Conservation (phyloP, 345 rosid species). For the Eucalyptus microcorys region DNA sequence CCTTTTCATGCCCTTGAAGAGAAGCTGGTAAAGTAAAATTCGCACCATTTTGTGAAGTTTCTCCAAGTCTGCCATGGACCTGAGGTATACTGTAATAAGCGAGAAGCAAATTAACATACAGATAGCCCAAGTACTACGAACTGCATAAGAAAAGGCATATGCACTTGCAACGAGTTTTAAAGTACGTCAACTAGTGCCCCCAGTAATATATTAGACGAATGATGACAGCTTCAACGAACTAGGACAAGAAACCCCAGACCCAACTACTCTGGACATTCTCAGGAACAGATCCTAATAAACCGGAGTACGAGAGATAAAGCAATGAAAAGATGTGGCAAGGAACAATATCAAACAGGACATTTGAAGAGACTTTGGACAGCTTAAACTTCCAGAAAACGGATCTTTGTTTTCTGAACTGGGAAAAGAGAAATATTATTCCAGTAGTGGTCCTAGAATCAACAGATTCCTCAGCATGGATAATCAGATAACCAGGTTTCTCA, state of each 20-base stretch:
- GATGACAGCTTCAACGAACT: conserved; percentile 17
- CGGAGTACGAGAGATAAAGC: background rate
- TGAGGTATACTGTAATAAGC: conserved; percentile 28
- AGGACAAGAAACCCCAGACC: conserved; percentile 32
- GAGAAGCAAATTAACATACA: background rate
- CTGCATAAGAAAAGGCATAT: background rate
- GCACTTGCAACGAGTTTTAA: conserved; percentile 31
- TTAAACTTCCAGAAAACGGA: conserved; percentile 63
- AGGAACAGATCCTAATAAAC: conserved; percentile 58
- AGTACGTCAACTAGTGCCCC: background rate
- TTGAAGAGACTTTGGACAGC: background rate
- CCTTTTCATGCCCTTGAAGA: too few relatives aligned
- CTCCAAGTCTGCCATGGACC: conserved; percentile 52
- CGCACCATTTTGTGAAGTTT: conserved; percentile 26
- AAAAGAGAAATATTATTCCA: conserved; percentile 38
- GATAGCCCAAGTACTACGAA: background rate
- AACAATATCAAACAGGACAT: background rate
- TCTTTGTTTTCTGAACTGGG: conserved; percentile 51
- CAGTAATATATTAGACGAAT: background rate
- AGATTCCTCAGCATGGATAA: conserved; percentile 61
- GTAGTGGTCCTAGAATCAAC: conserved; percentile 36
- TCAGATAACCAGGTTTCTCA: conserved; percentile 44
- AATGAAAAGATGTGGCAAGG: background rate
- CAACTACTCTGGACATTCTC: conserved; percentile 58
- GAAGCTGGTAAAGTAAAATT: conserved; percentile 28